Conservation (phyloP, 805 yeast genomes). For the Scheffersomyces spartinae region DNA sequence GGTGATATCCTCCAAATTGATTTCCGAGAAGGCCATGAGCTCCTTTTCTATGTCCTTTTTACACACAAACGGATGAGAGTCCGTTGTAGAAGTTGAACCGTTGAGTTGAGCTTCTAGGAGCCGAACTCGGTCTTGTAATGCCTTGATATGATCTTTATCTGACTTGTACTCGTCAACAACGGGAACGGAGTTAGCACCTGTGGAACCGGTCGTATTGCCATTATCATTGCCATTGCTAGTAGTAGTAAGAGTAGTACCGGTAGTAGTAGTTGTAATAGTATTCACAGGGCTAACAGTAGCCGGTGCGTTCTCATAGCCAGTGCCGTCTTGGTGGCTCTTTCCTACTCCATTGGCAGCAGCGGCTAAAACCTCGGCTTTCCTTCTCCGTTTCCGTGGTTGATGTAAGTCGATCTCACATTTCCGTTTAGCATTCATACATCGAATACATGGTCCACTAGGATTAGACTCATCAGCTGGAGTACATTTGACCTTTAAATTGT, state of each 20-base stretch:
- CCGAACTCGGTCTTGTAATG: slow-evolving; percentile 11
- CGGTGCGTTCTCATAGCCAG: not conserved
- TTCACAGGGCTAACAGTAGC: too few species aligned
- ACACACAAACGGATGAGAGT: slow-evolving; percentile 11
- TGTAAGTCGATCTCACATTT: slow-evolving; percentile 58
- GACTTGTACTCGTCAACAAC: slow-evolving; percentile 3
- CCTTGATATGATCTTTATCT: slow-evolving; percentile 9
- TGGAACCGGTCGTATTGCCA: too few species aligned
- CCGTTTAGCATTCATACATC: slow-evolving; percentile 57
- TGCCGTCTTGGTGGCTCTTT: not conserved
- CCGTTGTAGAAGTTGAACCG: not conserved
- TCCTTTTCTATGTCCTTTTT: slow-evolving; percentile 31
- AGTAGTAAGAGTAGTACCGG: too few species aligned
- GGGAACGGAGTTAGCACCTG: slow-evolving; percentile 1
- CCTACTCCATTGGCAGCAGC: slow-evolving; percentile 15
- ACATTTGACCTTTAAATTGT: slow-evolving; percentile 74
- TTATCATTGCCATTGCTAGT: too few species aligned
- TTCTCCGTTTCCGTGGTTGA: slow-evolving; percentile 41
- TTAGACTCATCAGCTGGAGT: slow-evolving; percentile 53
- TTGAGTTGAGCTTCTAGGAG: slow-evolving; percentile 9
- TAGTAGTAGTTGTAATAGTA: too few species aligned
- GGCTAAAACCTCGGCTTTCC: slow-evolving; percentile 18
- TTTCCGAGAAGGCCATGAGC: too few species aligned
- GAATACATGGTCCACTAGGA: slow-evolving; percentile 54
- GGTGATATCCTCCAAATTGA: too few species aligned